Conservation (phyloP, 306 rosid species). For the Vicia villosa region DNA sequence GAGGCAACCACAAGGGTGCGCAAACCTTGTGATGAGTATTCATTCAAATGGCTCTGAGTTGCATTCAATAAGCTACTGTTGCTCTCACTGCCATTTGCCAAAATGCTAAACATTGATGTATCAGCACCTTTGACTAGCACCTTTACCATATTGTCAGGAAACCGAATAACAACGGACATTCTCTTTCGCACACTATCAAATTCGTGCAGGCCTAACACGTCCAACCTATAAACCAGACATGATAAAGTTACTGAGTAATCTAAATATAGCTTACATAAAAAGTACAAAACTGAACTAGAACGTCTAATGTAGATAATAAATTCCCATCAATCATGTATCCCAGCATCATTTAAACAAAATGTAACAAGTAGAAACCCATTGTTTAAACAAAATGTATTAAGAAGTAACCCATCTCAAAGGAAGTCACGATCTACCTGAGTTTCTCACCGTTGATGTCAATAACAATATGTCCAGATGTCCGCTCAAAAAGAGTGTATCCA, state of each 20-base stretch:
- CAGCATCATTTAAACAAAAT: slow-evolving; percentile 19
- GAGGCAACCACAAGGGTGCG: slow-evolving; percentile 93
- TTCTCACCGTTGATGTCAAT: slow-evolving; percentile 89
- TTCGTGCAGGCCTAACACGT: slow-evolving; percentile 95
- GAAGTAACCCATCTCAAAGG: slow-evolving; percentile 35
- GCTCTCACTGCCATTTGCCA: slow-evolving; percentile 49
- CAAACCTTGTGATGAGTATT: slow-evolving; percentile 79
- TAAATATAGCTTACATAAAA: slow-evolving; percentile 27
- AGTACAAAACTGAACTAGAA: slow-evolving; percentile 19
- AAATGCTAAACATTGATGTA: slow-evolving; percentile 73
- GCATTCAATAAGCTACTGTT: slow-evolving; percentile 39
- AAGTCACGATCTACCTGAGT: slow-evolving; percentile 79
- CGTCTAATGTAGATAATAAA: slow-evolving; percentile 6
- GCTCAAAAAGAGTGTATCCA: slow-evolving; percentile 94
- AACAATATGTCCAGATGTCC: slow-evolving; percentile 96
- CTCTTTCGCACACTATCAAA: slow-evolving; percentile 96
- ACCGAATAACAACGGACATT: slow-evolving; percentile 94
- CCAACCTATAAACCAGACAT: slow-evolving; percentile 64
- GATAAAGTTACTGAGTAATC: slow-evolving; percentile 33
- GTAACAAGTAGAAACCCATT: slow-evolving; percentile 15
- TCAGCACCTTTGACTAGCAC: slow-evolving; percentile 99
- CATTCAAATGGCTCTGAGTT: slow-evolving; percentile 76
- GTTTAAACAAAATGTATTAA: slow-evolving; percentile 13
- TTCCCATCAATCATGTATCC: slow-evolving; percentile 11
- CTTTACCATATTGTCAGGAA: slow-evolving; percentile 76